Conservation (phyloP, 768 basidiomycete genomes). For the Fomitopsis serialis region DNA sequence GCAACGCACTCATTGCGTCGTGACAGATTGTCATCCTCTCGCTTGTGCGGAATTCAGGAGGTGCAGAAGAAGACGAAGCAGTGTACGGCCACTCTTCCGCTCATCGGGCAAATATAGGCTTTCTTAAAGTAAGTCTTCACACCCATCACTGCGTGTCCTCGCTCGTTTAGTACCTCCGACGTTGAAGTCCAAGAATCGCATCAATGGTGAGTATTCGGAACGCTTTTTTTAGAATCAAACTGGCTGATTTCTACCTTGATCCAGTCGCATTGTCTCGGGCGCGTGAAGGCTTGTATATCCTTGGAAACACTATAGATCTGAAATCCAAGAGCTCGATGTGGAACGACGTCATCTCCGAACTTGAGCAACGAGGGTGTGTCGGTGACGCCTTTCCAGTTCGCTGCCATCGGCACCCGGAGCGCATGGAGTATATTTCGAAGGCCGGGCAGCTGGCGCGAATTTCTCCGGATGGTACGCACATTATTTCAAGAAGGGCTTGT, state of each 20-base stretch:
- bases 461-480: conserved; percentile 49
- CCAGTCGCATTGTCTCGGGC: conserved; percentile 69
- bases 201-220: conserved; percentile 37
- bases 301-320: conserved; percentile 61
- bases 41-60: conserved; percentile 65
- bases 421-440: conserved; percentile 32
- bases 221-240: background rate
- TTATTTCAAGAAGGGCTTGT: too few relatives aligned
- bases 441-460: conserved; percentile 47
- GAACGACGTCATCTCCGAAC: conserved; percentile 47
- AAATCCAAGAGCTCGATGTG: conserved; percentile 50
- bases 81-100: conserved; percentile 17
- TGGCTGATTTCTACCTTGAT: conserved; percentile 9
- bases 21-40: conserved; percentile 63
- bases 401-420: conserved; percentile 50
- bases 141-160: too few relatives aligned
- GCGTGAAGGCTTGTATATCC: conserved; percentile 64
- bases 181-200: conserved; percentile 47
- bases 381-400: conserved; percentile 50
- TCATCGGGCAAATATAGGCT: conserved; percentile 46
- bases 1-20: background rate
- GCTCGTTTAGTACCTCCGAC: background rate
- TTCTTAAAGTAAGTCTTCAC: conserved; percentile 59
- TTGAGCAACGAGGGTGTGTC: conserved; percentile 41
- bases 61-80: conserved; percentile 30